Conservation (phyloP, 768 basidiomycete species). For the Trametes cingulata region DNA sequence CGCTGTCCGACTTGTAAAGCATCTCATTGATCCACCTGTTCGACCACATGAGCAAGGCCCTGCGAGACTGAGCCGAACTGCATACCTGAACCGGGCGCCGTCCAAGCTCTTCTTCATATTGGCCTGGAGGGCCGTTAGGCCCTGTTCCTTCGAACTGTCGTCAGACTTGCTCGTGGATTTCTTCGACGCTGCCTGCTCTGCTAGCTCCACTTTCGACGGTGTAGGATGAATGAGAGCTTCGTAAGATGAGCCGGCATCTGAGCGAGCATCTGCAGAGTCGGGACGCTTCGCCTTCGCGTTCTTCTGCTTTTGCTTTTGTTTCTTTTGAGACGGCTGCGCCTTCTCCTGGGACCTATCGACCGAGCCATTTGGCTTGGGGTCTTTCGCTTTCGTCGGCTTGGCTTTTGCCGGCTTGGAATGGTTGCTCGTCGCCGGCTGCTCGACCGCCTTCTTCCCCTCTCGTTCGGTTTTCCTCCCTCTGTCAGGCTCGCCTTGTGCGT, state of each 20-base stretch:
- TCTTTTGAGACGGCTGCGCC: not conserved
- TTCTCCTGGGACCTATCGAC: not conserved
- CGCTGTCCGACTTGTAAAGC: conserved; percentile 85
- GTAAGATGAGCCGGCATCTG: not conserved
- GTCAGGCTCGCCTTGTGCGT: conserved; percentile 1
- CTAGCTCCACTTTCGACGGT: not conserved
- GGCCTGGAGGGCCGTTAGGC: conserved; percentile 73
- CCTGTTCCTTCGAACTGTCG: conserved; percentile 19
- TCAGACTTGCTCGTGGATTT: conserved; percentile 5
- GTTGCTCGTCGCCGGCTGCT: not conserved
- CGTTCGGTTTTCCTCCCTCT: not conserved
- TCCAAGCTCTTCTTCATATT: conserved; percentile 78
- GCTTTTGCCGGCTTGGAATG: too few relatives aligned
- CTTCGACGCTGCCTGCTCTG: not conserved
- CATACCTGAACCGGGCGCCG: conserved; percentile 86
- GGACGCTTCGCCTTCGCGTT: conserved; percentile 6
- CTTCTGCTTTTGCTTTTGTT: conserved; percentile 6
- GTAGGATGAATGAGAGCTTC: not conserved
- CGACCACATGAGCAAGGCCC: not conserved
- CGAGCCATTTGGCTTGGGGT: not conserved
- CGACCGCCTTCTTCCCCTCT: conserved; percentile 1
- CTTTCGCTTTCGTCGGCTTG: not conserved
- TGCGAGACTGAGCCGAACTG: not conserved
- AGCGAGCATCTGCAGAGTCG: not conserved
- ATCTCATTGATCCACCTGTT: conserved; percentile 86